Conservation (phyloP, 23 red algal genomes). For the Gracilaria caudata region DNA sequence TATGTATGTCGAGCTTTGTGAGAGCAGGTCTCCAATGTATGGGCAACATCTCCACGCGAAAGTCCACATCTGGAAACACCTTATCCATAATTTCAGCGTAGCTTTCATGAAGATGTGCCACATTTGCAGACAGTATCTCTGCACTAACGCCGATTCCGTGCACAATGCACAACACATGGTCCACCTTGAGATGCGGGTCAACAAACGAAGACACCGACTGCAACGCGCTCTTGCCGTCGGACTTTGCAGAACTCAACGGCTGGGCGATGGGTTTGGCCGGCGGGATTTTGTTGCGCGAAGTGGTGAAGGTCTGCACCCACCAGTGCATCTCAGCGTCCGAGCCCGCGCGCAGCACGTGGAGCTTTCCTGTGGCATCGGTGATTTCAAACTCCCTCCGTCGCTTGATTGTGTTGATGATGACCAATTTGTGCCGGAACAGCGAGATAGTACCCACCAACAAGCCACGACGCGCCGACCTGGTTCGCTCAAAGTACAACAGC, state of each 20-base stretch:
- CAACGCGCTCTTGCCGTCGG: background rate
- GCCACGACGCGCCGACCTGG: slow-evolving; percentile 62
- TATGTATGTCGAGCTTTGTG: slow-evolving; percentile 67
- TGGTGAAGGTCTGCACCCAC: slow-evolving; percentile 54
- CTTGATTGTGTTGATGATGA: slow-evolving; percentile 48
- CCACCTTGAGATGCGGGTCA: slow-evolving; percentile 64
- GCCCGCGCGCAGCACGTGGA: slow-evolving; percentile 63
- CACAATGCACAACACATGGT: slow-evolving; percentile 85
- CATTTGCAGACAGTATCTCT: slow-evolving; percentile 44
- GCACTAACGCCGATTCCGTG: slow-evolving; percentile 83
- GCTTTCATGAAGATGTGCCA: slow-evolving; percentile 58
- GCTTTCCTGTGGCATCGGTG: slow-evolving; percentile 52
- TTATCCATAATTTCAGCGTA: slow-evolving; percentile 72
- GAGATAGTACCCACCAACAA: slow-evolving; percentile 77
- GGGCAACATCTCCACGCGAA: slow-evolving; percentile 72
- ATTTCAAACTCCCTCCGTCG: slow-evolving; percentile 75
- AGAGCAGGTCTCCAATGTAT: slow-evolving; percentile 83
- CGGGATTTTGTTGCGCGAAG: slow-evolving; percentile 80
- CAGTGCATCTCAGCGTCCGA: slow-evolving; percentile 69
- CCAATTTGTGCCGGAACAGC: slow-evolving; percentile 73
- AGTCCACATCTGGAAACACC: slow-evolving; percentile 83
- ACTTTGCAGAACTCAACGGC: background rate
- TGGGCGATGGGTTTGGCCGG: slow-evolving; percentile 63
- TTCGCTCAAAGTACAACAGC: slow-evolving; percentile 80
- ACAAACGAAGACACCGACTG: slow-evolving; percentile 20